Conservation (phyloP, 2,329 filamentous ascomycete species). For the Colletotrichum gigasporum region DNA sequence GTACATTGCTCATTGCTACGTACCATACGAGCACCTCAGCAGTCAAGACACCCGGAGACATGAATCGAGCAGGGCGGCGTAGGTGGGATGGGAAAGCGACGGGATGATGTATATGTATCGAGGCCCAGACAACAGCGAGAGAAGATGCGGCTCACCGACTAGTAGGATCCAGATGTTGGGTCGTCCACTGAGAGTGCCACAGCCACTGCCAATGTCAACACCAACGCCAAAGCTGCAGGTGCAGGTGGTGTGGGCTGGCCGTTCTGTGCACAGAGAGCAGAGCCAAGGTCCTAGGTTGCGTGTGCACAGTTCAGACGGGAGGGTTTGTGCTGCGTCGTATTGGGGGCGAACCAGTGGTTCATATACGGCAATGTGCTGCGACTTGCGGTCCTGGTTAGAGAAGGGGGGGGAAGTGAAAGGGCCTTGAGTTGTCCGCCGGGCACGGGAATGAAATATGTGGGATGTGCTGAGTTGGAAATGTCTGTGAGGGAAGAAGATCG, state of each 20-base stretch:
- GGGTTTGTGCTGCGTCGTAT: not conserved
- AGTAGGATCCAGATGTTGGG: not conserved
- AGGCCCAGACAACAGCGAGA: not conserved
- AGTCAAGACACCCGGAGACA: not conserved
- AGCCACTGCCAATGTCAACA: not conserved
- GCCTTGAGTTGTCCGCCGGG: not conserved
- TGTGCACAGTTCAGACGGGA: not conserved
- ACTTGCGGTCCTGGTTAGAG: no score
- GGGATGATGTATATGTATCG: not conserved
- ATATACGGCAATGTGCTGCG: no score
- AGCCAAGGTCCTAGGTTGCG: not conserved
- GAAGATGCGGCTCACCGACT: conserved; percentile 21
- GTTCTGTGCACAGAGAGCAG: not conserved
- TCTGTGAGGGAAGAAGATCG: not conserved
- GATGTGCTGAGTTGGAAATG: not conserved
- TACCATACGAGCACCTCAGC: no score
- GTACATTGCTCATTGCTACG: no score
- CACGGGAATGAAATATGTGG: not conserved
- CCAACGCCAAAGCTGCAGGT: not conserved
- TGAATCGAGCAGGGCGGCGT: not conserved
- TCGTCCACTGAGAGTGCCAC: not conserved
- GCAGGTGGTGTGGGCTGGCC: not conserved
- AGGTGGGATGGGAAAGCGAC: not conserved
- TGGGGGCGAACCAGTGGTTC: conserved; percentile 12
- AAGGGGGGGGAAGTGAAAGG: not conserved